Conservation (phyloP, 2,329 filamentous ascomycete genomes). For the Pseudogymnoascus sp. region DNA sequence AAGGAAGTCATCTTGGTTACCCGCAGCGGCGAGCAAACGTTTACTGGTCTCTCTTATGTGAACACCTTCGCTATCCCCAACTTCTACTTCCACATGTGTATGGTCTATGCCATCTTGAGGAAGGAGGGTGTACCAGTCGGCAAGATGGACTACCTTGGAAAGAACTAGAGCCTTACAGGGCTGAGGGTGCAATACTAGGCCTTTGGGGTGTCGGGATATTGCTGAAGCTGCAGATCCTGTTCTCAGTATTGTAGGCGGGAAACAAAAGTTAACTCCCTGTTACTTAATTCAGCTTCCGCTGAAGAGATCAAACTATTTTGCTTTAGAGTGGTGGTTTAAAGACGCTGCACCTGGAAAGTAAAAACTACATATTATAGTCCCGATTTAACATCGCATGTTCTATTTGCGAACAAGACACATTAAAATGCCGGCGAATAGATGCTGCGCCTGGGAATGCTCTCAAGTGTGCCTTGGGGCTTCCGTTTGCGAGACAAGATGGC, state of each 20-base stretch:
- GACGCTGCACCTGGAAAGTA: not conserved
- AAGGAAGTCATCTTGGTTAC: constrained; percentile 32
- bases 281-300: not conserved
- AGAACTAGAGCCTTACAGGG: not conserved
- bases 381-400: not conserved
- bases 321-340: not conserved
- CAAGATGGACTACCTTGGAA: constrained; percentile 46
- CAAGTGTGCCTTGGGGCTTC: not conserved
- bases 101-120: constrained; percentile 51
- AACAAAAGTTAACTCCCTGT: not conserved
- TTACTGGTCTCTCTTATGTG: constrained; percentile 39
- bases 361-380: not conserved
- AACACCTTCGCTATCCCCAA: constrained; percentile 46
- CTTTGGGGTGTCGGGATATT: not conserved
- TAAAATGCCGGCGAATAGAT: too few species aligned
- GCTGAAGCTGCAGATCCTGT: not conserved
- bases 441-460: too few species aligned
- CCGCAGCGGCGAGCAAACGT: constrained; percentile 29
- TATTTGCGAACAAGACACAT: not conserved
- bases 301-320: not conserved
- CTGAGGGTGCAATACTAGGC: not conserved
- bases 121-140: constrained; percentile 53
- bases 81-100: constrained; percentile 54
- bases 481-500: not conserved
- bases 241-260: not conserved